Percentiles rank a stretch among this genome's conserved stretches.
phyloP scores from a whole-genome alignment of 768 basidiomycete genomes.

The Hericium coralloides region DNA sequence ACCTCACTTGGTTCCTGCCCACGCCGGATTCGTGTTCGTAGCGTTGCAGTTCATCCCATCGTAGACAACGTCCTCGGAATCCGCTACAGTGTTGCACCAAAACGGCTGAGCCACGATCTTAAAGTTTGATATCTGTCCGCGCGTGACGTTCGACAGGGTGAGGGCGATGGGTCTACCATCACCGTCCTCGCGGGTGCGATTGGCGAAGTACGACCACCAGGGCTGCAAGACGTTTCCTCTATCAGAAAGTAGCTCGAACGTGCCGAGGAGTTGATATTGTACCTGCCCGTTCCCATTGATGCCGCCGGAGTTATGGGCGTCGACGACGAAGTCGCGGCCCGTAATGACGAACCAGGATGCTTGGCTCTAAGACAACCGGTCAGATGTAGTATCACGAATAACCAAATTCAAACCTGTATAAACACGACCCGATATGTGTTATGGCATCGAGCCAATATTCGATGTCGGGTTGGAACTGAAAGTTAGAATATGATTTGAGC shows the following conservation, averaged over 20 bases:
- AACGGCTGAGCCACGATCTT: conserved; percentile 46
- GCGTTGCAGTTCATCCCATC: conserved; percentile 53
- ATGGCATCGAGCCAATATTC: conserved; percentile 44
- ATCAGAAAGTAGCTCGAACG: background rate
- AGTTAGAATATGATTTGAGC: background rate
- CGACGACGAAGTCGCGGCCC: conserved; percentile 43
- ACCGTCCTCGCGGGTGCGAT: conserved; percentile 37
- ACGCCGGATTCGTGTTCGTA: conserved; percentile 40
- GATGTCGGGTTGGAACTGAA: conserved; percentile 44
- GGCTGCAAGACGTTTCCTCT: conserved; percentile 20
- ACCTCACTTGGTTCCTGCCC: conserved; percentile 35
- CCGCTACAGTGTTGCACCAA: conserved; percentile 49
- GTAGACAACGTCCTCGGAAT: conserved; percentile 39
- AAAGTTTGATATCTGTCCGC: conserved; percentile 38
- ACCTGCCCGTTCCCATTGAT: conserved; percentile 54
- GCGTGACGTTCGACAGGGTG: conserved; percentile 36
- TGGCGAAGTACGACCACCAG: conserved; percentile 50
- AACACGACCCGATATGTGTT: conserved; percentile 56
- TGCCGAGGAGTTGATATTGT: background rate
- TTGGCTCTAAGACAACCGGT: conserved; percentile 32
- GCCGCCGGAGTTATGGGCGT: conserved; percentile 46
- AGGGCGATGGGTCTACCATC: conserved; percentile 52
- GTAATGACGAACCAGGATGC: conserved; percentile 59
- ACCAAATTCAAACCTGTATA: conserved; percentile 33
- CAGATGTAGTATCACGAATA: background rate